Conservation (phyloP, 176 grass and related monocot genomes). For the Bolboschoenus planiculmis region DNA sequence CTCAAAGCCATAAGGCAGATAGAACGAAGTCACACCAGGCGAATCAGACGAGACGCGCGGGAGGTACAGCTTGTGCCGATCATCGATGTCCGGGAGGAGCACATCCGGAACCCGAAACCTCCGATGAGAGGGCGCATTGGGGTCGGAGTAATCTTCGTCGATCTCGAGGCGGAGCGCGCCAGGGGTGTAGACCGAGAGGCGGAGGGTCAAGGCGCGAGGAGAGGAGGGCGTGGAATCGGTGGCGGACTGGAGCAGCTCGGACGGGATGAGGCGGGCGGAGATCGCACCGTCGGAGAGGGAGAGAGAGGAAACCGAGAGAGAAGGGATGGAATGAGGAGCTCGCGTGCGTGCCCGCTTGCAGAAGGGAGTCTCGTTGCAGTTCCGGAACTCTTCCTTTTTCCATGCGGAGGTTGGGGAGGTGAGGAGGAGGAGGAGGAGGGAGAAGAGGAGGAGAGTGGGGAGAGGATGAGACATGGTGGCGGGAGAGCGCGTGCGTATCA, state of each 20-base stretch:
- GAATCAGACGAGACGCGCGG: conserved; percentile 28
- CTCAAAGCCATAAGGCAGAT: conserved; percentile 57
- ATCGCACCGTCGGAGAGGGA: conserved; percentile 62
- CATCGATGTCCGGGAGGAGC: conserved; percentile 61
- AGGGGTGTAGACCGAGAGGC: conserved; percentile 60
- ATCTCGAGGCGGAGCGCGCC: conserved; percentile 67
- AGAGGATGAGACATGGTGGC: conserved; percentile 32
- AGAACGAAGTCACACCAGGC: conserved; percentile 44
- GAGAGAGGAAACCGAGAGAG: conserved; percentile 45
- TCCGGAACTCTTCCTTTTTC: conserved; percentile 97
- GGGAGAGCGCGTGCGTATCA: background rate
- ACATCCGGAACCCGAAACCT: conserved; percentile 86
- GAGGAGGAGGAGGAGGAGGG: conserved; percentile 31
- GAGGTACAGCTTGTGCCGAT: conserved; percentile 41
- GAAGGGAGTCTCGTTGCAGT: conserved; percentile 88
- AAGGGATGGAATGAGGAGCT: conserved; percentile 63
- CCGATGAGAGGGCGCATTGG: conserved; percentile 30
- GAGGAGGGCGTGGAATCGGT: conserved; percentile 35
- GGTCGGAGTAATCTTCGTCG: conserved; percentile 59
- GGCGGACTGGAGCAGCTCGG: conserved; percentile 4
- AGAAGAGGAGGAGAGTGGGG: conserved; percentile 14
- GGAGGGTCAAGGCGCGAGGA: conserved; percentile 48
- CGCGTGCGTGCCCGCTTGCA: conserved; percentile 71
- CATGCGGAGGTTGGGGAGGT: conserved; percentile 35
- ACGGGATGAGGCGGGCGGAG: conserved; percentile 44